phyloP scores from a whole-genome alignment of 441 rosid genomes.

The Populus hybrid region DNA sequence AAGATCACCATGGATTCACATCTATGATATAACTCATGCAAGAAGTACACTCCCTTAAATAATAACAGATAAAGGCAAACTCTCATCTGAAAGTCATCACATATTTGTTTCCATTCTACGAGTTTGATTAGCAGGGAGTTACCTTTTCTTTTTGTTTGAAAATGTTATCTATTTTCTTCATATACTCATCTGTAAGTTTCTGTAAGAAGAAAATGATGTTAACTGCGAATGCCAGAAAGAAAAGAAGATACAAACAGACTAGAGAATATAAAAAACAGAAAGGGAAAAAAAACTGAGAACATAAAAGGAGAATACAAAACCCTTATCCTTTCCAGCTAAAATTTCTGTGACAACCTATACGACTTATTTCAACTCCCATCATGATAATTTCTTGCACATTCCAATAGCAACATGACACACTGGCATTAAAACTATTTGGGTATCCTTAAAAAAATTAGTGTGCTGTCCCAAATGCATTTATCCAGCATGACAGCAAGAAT shows the following conservation, averaged over 20 bases:
- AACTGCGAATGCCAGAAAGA: not conserved
- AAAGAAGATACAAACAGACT: not conserved
- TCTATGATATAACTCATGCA: not conserved
- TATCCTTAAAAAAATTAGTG: not conserved
- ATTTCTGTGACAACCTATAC: not conserved
- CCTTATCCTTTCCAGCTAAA: not conserved
- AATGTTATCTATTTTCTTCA: conserved; percentile 71
- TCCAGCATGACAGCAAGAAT: not conserved
- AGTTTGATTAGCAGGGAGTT: conserved; percentile 15
- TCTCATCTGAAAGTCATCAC: not conserved
- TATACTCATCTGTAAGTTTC: conserved; percentile 79
- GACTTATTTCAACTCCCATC: not conserved
- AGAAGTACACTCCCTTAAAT: not conserved
- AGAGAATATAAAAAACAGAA: not conserved
- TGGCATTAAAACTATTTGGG: not conserved
- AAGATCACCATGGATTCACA: not conserved
- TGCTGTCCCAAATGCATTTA: not conserved
- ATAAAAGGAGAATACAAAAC: not conserved
- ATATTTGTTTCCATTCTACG: not conserved
- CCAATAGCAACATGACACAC: not conserved
- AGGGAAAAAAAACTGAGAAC: not conserved
- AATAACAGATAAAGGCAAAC: not conserved
- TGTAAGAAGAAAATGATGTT: conserved; percentile 25
- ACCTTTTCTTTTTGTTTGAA: conserved; percentile 91
- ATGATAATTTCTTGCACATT: not conserved